phyloP scores from a whole-genome alignment of 2,329 filamentous ascomycete species.

The Aspergillus eucalypticola region DNA sequence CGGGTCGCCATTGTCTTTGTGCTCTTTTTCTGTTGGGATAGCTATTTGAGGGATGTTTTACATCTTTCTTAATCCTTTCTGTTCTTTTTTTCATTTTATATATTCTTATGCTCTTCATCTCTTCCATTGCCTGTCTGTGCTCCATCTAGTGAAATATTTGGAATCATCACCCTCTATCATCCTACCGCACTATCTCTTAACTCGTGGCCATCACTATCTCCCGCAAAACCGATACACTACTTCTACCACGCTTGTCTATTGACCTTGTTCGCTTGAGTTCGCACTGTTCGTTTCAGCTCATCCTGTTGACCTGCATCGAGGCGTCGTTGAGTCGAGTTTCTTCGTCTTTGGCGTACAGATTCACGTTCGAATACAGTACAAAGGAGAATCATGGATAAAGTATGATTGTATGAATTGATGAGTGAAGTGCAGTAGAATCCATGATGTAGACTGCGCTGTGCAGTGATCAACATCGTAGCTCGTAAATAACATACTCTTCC shows the following conservation, averaged over 20 bases:
- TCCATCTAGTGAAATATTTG: slow-evolving; percentile 4
- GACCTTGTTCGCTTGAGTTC: slow-evolving; percentile 13
- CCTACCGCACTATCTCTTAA: not conserved
- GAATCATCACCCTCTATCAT: not conserved
- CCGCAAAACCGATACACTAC: slow-evolving; percentile 9
- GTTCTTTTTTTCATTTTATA: slow-evolving; percentile 9
- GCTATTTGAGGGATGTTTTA: slow-evolving; percentile 1
- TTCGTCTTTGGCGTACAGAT: slow-evolving; percentile 18
- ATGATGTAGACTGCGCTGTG: not conserved
- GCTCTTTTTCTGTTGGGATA: slow-evolving; percentile 13
- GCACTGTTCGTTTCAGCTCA: slow-evolving; percentile 7
- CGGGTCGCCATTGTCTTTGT: slow-evolving; percentile 4
- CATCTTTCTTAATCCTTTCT: slow-evolving; percentile 6
- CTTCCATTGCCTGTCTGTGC: slow-evolving; percentile 1
- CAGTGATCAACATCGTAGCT: too few species aligned
- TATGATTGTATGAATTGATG: not conserved
- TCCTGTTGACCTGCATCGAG: slow-evolving; percentile 20
- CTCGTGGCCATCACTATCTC: not conserved
- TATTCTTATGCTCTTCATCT: slow-evolving; percentile 7
- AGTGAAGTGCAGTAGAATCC: not conserved
- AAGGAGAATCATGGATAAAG: slow-evolving; percentile 9
- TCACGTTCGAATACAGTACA: slow-evolving; percentile 15
- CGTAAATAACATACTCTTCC: too few species aligned
- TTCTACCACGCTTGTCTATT: slow-evolving; percentile 1
- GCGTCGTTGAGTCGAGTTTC: slow-evolving; percentile 22